Evolutionary conservation across 257 asterid genomes (phyloP).

Genomic region (Cruciata laevipes): DNA sequence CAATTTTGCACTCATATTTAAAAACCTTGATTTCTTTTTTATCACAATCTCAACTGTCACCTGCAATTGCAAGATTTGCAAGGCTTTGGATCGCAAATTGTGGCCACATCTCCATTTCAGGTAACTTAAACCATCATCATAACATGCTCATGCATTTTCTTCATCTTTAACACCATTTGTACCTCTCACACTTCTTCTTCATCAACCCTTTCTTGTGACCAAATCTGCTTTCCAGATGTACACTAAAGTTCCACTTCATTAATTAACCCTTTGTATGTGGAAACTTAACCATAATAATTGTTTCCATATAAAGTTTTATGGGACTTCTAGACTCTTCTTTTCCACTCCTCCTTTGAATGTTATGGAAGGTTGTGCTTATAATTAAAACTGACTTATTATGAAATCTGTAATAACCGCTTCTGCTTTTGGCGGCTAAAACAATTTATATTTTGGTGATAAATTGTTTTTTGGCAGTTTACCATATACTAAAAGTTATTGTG

Average conservation of each 20-base stretch:
- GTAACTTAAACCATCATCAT: not conserved
- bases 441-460: too few species aligned
- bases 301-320: not conserved
- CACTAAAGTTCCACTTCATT: constrained; percentile 2
- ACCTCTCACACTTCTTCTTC: not conserved
- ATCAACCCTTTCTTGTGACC: constrained; percentile 10
- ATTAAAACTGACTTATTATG: too few species aligned
- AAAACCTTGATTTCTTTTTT: not conserved
- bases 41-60: not conserved
- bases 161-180: too few species aligned
- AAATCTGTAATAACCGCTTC: too few species aligned
- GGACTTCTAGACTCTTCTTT: too few species aligned
- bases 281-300: not conserved
- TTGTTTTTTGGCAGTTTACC: too few species aligned
- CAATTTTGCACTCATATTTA: not conserved
- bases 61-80: not conserved
- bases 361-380: too few species aligned
- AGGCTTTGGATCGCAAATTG: not conserved
- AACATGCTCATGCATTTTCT: not conserved
- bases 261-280: not conserved
- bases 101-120: constrained; percentile 5
- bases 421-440: too few species aligned
- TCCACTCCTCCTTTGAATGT: too few species aligned
- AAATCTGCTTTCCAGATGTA: constrained; percentile 13
- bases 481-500: too few species aligned